A percentile compares a stretch with the other conserved stretches of the same genome.
Evolutionary conservation across 495 filamentous ascomycete species (phyloP).

Genomic region (Trypethelium eluteriae): DNA sequence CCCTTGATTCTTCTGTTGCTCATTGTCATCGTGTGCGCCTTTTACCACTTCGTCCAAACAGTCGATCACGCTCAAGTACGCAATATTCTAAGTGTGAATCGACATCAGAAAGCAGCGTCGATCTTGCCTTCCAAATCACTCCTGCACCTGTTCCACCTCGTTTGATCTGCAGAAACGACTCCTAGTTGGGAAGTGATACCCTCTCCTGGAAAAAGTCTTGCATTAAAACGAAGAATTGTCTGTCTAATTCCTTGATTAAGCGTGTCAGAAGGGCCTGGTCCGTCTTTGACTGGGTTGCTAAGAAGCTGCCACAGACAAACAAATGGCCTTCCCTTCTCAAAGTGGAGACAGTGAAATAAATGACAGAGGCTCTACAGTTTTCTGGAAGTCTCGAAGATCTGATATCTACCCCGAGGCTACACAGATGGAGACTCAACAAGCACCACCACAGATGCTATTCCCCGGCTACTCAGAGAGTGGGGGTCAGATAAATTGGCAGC

Average conservation of each 20-base stretch:
- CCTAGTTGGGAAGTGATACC: not conserved
- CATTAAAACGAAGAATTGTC: not conserved
- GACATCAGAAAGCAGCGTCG: not conserved
- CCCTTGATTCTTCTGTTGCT: too few species aligned
- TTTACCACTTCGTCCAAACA: too few species aligned
- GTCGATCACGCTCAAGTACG: too few species aligned
- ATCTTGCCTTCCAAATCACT: not conserved
- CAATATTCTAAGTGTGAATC: too few species aligned
- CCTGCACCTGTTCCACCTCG: not conserved
- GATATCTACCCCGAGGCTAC: not conserved
- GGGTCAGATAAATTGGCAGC: not conserved
- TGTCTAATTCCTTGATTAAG: not conserved
- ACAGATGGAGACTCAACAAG: not conserved
- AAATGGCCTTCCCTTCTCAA: not conserved
- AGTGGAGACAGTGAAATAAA: not conserved
- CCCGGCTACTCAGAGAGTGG: not conserved
- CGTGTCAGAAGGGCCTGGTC: too few species aligned
- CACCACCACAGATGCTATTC: not conserved
- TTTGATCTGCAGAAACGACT: not conserved
- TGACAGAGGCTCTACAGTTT: not conserved
- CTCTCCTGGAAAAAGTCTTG: not conserved
- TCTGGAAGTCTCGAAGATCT: not conserved
- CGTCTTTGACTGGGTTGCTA: too few species aligned
- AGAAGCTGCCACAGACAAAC: too few species aligned
- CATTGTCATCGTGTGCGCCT: too few species aligned